Base-by-base conservation (phyloP, 148 eudicot genomes). In the Camellia sinensis region DNA sequence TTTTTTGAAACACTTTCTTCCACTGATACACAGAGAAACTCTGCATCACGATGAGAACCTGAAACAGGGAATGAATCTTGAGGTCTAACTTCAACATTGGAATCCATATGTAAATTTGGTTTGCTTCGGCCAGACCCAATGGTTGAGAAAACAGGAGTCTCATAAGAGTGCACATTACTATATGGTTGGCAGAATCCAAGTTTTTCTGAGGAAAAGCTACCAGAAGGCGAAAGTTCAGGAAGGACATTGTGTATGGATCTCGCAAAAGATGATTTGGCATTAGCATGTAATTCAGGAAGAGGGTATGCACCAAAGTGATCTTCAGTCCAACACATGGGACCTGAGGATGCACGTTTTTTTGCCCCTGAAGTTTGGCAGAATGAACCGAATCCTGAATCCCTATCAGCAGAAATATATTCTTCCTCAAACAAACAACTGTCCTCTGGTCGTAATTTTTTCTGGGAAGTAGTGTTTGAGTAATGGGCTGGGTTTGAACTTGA, bases 381-480 rank as follows among this genome's bases (percentile, higher is more conserved):
- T 46, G 83, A 66, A 64, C 52, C 17, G n/a, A 67, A 66, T 73
- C 78, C 86, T 66, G 84, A 61, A 73, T 59, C 72, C 73, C 3
- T 71, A 22, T 57, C 54, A 1, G 40, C 76, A 67, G 79, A 50
- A 40, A 4, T 53, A 74, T 63, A 77, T 56, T 50, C 81, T 71
- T 71, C 74, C 69, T 84, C 71, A 21, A 65, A 65, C 50, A 66
- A 73, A 53, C 64, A 46, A 37, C 71, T 71, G 44, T 72, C 48
- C 12, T 67, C 64, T 46, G 83, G 48, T 48, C 61, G 63, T 0
- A 52, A 41, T 54, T 61, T 64, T 81, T 67, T 54, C 22, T 65
- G 52, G 64, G 66, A 80, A 71, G 21, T 12, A 43, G 74, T 6
- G 70, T 46, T 63, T 43, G 68, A 22, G 22, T 56, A 44, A 74